A percentile compares a stretch with the other conserved stretches of the same genome.
Evolutionary conservation across 139 green algal genomes (phyloP).

Genomic region (Raphidocelis subcapitata): DNA sequence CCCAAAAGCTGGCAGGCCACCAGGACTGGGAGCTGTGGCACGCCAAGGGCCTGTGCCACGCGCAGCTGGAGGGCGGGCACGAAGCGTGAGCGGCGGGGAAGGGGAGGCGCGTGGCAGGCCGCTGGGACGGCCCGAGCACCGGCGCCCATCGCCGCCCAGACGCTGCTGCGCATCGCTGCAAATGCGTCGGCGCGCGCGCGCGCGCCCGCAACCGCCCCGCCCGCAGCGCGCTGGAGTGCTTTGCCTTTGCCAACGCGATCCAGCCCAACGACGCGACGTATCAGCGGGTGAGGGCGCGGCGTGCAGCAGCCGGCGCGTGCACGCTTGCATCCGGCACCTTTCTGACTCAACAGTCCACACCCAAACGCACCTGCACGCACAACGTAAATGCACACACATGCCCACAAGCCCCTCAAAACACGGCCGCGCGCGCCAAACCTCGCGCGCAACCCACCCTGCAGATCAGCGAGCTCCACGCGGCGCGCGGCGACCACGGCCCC

Average conservation of each 20-base stretch:
- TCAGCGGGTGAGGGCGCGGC: constrained; percentile 57
- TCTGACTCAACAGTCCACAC: not conserved
- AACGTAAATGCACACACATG: not conserved
- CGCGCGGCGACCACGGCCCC: constrained; percentile 14
- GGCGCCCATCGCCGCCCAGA: not conserved
- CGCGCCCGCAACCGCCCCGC: not conserved
- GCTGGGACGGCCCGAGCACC: too few relatives aligned
- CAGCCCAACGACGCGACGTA: constrained; percentile 75
- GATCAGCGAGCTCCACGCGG: constrained; percentile 20
- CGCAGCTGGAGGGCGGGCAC: constrained; percentile 55
- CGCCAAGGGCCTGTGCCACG: constrained; percentile 69
- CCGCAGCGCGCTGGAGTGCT: constrained; percentile 59
- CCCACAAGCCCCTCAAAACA: not conserved
- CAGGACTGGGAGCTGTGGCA: constrained; percentile 82
- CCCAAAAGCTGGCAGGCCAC: constrained; percentile 45
- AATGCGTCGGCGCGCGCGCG: not conserved
- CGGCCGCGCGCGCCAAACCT: not conserved
- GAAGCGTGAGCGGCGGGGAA: constrained; percentile 13
- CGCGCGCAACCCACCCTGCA: not conserved
- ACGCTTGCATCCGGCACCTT: not conserved
- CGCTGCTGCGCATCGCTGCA: not conserved
- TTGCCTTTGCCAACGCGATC: constrained; percentile 59
- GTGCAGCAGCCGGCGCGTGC: not conserved
- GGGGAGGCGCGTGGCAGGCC: constrained; percentile 15
- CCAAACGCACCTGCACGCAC: not conserved